Percentiles rank a stretch among this genome's conserved stretches.
These are phyloP conservation scores for Solanum chaucha DNA, from an alignment of 257 asterid genomes.

Conservation along the genomic window DNA sequence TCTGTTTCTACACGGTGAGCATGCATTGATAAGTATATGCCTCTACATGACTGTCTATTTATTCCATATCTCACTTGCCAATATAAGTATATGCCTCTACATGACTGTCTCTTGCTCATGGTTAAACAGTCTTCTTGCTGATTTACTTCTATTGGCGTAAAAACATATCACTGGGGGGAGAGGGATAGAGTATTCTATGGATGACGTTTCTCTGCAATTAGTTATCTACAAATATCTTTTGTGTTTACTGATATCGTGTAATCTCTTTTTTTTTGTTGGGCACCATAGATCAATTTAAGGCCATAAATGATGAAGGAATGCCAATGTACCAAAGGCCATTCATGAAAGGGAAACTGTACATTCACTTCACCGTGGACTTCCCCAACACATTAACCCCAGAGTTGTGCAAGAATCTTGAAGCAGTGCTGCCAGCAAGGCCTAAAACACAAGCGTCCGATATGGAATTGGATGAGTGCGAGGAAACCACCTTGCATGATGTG, in stretches of 20 bases:
- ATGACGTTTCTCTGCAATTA: not conserved
- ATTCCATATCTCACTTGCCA: not conserved
- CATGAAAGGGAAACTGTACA: constrained; percentile 22
- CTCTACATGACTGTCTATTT: not conserved
- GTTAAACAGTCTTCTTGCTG: not conserved
- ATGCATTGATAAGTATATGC: not conserved
- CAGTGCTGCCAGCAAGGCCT: constrained; percentile 11
- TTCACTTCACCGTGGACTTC: constrained; percentile 17
- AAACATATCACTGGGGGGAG: not conserved
- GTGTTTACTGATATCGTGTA: not conserved
- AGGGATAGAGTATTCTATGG: not conserved
- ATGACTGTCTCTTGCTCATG: not conserved
- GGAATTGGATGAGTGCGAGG: constrained; percentile 21
- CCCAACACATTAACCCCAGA: constrained; percentile 9
- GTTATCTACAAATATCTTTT: not conserved
- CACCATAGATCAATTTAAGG: constrained; percentile 14
- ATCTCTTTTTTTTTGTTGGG: not conserved
- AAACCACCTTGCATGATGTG: constrained; percentile 17
- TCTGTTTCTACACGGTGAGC: not conserved
- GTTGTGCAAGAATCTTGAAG: constrained; percentile 15
- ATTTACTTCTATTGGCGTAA: not conserved
- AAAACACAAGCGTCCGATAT: not conserved
- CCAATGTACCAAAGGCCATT: constrained; percentile 19
- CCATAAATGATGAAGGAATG: constrained; percentile 22
- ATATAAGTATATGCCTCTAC: not conserved